Conservation (phyloP, 1,139 yeast genomes). For the Zygoascus meyerae region DNA sequence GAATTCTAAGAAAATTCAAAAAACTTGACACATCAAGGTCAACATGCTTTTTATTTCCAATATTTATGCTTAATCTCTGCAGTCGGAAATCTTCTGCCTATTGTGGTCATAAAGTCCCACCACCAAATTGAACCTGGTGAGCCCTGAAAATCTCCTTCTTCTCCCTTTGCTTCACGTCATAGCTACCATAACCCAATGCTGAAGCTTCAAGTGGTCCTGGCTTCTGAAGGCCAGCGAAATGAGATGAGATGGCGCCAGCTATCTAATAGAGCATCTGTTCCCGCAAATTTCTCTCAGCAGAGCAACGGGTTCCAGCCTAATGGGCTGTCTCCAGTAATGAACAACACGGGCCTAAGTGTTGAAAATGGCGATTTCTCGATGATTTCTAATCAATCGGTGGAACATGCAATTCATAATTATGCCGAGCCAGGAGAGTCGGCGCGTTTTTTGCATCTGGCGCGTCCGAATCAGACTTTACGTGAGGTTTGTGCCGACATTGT, state of each 20-base stretch:
- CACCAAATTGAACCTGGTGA: too few relatives aligned
- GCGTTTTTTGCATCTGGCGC: constrained; percentile 54
- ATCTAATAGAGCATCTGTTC: not conserved
- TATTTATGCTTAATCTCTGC: too few relatives aligned
- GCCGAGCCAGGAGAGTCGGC: constrained; percentile 5
- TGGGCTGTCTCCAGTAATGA: not conserved
- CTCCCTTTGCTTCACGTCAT: too few relatives aligned
- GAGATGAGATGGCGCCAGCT: constrained; percentile 9
- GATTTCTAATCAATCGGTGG: not conserved
- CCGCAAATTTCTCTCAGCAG: not conserved
- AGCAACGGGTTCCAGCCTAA: not conserved
- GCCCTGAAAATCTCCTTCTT: too few relatives aligned
- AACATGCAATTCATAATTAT: constrained; percentile 3
- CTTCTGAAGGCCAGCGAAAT: constrained; percentile 8
- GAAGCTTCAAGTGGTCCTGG: constrained; percentile 9
- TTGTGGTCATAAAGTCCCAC: too few relatives aligned
- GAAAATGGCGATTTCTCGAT: not conserved
- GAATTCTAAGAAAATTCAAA: too few relatives aligned
- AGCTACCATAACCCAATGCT: not conserved
- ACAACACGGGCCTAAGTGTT: not conserved
- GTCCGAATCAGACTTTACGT: constrained; percentile 41
- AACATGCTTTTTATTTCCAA: too few relatives aligned
- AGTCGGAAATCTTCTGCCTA: too few relatives aligned
- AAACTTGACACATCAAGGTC: too few relatives aligned
- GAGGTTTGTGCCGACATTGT: constrained; percentile 47